A percentile compares a stretch with the other conserved stretches of the same genome.
Evolutionary conservation across 768 basidiomycete species (phyloP).

Genomic region (Phylloporus rhodoxanthus): DNA sequence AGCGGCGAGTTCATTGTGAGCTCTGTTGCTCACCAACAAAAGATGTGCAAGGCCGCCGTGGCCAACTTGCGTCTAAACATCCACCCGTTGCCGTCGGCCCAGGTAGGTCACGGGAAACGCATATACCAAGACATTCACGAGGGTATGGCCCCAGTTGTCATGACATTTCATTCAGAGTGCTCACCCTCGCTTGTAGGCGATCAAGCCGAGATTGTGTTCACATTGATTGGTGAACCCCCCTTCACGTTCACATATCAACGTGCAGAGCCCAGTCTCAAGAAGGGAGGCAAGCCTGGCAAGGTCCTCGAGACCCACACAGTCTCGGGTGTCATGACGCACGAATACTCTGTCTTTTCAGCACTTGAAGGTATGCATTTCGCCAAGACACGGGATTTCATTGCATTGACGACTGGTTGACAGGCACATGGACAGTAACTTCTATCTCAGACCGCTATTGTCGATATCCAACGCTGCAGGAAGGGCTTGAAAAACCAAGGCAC

Average conservation of each 20-base stretch:
- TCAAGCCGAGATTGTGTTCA: conserved; percentile 91
- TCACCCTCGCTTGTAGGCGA: conserved; percentile 48
- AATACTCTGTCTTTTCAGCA: conserved; percentile 90
- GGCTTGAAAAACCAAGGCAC: conserved; percentile 33
- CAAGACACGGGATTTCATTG: not conserved
- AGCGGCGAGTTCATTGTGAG: conserved; percentile 80
- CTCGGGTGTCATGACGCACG: conserved; percentile 63
- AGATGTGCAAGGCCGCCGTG: conserved; percentile 81
- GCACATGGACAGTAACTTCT: conserved; percentile 89
- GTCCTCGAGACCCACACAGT: conserved; percentile 92
- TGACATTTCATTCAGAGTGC: not conserved
- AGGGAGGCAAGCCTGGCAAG: conserved; percentile 64
- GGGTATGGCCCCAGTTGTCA: conserved; percentile 38
- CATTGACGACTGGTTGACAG: conserved; percentile 34
- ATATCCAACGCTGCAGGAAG: conserved; percentile 69
- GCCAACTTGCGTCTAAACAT: conserved; percentile 68
- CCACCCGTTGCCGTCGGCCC: conserved; percentile 81
- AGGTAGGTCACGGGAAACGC: conserved; percentile 79
- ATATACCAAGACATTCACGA: conserved; percentile 85
- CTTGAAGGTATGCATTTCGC: conserved; percentile 64
- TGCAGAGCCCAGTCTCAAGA: conserved; percentile 61
- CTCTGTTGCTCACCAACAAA: conserved; percentile 88
- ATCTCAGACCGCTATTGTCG: conserved; percentile 87
- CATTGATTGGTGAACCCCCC: conserved; percentile 84
- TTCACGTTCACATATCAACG: conserved; percentile 96